These are phyloP conservation scores for Aspergillus amoenus DNA, from an alignment of 2,329 filamentous ascomycete genomes.

Conservation along the genomic window DNA sequence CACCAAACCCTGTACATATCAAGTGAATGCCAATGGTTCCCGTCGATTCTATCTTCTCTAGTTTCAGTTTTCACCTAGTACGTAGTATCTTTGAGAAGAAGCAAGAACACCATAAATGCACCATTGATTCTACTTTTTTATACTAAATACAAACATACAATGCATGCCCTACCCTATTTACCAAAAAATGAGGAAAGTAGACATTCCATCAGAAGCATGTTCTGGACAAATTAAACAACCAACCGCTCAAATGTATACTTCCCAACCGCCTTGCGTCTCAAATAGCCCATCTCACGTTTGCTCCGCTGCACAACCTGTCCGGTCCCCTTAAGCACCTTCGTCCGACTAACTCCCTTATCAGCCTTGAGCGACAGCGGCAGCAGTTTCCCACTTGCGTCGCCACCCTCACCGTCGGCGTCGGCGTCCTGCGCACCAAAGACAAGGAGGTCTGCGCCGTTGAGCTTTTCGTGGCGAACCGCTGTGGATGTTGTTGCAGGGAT, in stretches of 20 bases:
- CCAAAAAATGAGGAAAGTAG: neutral
- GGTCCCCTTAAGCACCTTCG: conserved; percentile 58
- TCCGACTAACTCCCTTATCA: conserved; percentile 45
- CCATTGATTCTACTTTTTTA: conserved; percentile 1
- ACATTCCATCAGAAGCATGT: neutral
- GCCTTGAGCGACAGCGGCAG: conserved; percentile 74
- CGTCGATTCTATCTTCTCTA: neutral
- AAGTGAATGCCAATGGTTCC: conserved; percentile 11
- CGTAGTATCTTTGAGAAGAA: neutral
- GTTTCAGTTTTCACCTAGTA: neutral
- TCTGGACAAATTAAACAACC: conserved; percentile 50
- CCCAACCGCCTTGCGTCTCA: conserved; percentile 76
- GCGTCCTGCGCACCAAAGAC: conserved; percentile 33
- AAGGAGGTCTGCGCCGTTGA: conserved; percentile 41
- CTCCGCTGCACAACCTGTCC: conserved; percentile 71
- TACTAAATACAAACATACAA: neutral
- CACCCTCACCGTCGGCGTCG: conserved; percentile 28
- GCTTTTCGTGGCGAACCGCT: conserved; percentile 36
- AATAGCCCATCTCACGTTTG: conserved; percentile 70
- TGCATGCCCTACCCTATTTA: neutral
- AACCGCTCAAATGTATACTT: conserved; percentile 83
- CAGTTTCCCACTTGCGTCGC: conserved; percentile 43
- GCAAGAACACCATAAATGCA: neutral
- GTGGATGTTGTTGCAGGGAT: conserved; percentile 10
- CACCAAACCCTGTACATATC: conserved; percentile 16